Evolutionary conservation across 768 basidiomycete genomes (phyloP), one percentile per base, ranked within the genome.

Genomic region (Collybia mongolica): DNA sequence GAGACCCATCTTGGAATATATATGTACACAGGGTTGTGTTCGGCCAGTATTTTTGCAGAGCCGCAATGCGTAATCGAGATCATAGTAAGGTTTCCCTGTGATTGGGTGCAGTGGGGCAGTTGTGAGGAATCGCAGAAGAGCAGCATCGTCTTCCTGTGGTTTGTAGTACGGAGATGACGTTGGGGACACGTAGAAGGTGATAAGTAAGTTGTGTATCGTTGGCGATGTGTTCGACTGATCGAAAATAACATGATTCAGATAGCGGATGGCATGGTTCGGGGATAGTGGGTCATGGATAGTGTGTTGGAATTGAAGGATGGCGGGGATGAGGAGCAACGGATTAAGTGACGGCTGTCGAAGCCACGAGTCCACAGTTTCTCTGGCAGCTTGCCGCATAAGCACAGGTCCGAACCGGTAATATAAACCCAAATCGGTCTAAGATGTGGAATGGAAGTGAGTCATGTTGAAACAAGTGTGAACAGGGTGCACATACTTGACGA

Each of bases 1-100:
- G 38, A 98, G 73, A 2, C 93, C 95, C 93, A 99, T 94, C 71
- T 96, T 92, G 6, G 93, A 89, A 69, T 98, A 99, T 43, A 99
- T 94, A 59, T 92, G 89, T 32, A 98, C 93, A 65, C 95, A 98
- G 6, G 95, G 84, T 59, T 92, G 91, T 12, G 83, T 89, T 37
- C 90, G 74, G 7, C 84, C 81, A 32, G 87, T 76, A 59, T 83
- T 81, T 64, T 92, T 95, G 75, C 95, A 98, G 39, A 98, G 68
- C 15, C 97, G 83, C 49, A 99, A 65, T 1, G 97, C 97, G 65
- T 98, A 99, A 69, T 99, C 97, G 42, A 99, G 81, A 60, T 98
- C 94, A 66, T 93, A 98, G 65, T 93, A 96, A 2, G 96, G 96
- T 62, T 84, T 86, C 5, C 82, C 83, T 0, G 90, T 92, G 24